Evolutionary conservation across 2,329 filamentous ascomycete genomes (phyloP), one percentile per base, ranked within the genome.

Genomic region (Keithomyces neogunnii): DNA sequence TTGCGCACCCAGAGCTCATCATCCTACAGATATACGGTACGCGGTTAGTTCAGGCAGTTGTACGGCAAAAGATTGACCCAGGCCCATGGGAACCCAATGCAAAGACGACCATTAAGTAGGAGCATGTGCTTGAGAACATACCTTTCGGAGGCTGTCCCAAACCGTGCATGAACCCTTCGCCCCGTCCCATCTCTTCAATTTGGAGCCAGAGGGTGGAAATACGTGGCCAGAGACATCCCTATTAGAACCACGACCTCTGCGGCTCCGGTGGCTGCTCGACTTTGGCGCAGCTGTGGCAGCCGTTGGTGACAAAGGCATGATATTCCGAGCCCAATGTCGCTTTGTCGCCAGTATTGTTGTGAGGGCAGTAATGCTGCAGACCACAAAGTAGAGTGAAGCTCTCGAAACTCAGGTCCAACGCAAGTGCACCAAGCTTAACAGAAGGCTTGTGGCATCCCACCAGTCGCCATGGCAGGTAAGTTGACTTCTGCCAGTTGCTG

Each of bases 1-100:
- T 82, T 69, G 9, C 76, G 72, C 54, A 76, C 74, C 84, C 84
- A 91, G 3, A 92, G 71, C 57, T 89, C 86, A 2, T 78, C 72
- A 58, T 91, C 87, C 86, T 90, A 5, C 48, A 38, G 13, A 30
- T 26, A 40, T 6, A 29, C 26, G 5, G 5, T 19, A 44, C 40
- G 13, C 6, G 40, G 40, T 44, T 28, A 44, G 40, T 10, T 7
- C n/a, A 48, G 10, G 8, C 10, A 35, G 11, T 44, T n/a, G 35
- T 10, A 35, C 48, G 30, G 26, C 39, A 28, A 35, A 48, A 10
- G 4, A 40, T 30, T 7, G 7, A 40, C 19, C 9, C 8, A 30
- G 29, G 32, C 11, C 28, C 33, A 8, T n/a, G 13, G 33, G 26
- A 11, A 19, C 4, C 1, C 13, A 4, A n/a, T 13, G 11, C 11